Evolutionary conservation across 345 rosid genomes (phyloP), one percentile per base, ranked within the genome.

Genomic region (Trapa incisa): DNA sequence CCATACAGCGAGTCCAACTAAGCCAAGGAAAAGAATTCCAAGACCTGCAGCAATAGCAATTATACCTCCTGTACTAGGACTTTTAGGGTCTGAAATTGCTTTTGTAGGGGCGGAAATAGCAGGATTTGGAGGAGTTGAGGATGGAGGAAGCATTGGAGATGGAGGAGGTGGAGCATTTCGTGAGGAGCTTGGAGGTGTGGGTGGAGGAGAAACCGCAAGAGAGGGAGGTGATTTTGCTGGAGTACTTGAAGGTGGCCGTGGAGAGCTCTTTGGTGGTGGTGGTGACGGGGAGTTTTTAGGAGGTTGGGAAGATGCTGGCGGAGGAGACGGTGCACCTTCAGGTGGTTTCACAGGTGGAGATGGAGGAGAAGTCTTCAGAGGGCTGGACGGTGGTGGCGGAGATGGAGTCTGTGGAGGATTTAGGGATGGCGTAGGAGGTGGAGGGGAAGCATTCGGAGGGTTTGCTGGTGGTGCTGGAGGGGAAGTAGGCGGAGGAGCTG

Each of bases 1-100:
- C 81, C 88, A 90, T 45, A 80, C 61, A 72, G 75, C 67, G 72
- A 84, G 72, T 47, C 83, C 93, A 73, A 82, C 68, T 61, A 88
- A 79, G 79, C 79, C 69, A 71, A 90, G 84, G 56, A 85, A 73
- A 71, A 89, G 50, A 68, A 90, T 58, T 35, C 77, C 91, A 22
- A 80, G 76, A 6, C 74, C 87, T 41, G 79, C 73, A 71, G 81
- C 80, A 58, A 87, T 79, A 65, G 85, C 94, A 52, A 82, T 85
- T 2, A 73, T 16, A 76, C 76, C 89, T 0, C 70, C 78, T 36
- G 78, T 77, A 61, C 67, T 67, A 66, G 81, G 77, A 50, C 81
- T 75, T 0, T 74, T 47, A 43, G 76, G 17, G 53, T 37, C 69
- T 39, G 78, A 75, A 67, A 80, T 41, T 8, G 4, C 43, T 41